phyloP scores from a whole-genome alignment of 805 yeast genomes.

The Yamadazyma takamatsuzukensis region DNA sequence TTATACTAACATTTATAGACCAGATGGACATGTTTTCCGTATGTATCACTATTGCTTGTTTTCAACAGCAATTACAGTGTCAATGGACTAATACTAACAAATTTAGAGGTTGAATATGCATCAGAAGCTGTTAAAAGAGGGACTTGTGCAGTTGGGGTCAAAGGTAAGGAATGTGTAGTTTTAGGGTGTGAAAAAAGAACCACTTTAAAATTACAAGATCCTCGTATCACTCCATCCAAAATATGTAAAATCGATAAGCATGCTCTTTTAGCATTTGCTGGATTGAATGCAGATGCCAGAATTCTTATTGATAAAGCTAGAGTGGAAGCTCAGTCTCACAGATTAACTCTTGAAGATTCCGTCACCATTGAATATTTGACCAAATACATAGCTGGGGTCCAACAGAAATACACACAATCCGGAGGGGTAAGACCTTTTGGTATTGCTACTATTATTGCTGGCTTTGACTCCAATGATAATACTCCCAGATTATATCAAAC shows the following conservation, averaged over 20 bases:
- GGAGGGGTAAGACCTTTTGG: conserved; percentile 99
- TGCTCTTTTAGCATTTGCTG: conserved; percentile 91
- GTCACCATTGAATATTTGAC: conserved; percentile 90
- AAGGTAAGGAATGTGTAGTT: conserved; percentile 84
- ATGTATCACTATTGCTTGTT: conserved; percentile 33
- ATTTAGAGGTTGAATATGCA: conserved; percentile 88
- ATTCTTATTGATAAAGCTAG: conserved; percentile 92
- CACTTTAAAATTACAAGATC: conserved; percentile 91
- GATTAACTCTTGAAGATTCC: conserved; percentile 91
- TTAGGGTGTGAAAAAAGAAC: conserved; percentile 96
- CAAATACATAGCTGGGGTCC: conserved; percentile 94
- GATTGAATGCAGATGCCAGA: conserved; percentile 97
- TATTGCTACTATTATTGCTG: conserved; percentile 90
- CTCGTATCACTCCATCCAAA: conserved; percentile 93
- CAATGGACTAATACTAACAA: conserved; percentile 26
- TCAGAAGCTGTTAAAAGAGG: conserved; percentile 97
- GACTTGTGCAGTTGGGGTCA: conserved; percentile 96
- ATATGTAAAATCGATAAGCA: conserved; percentile 89
- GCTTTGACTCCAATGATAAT: conserved; percentile 83
- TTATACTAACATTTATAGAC: conserved; percentile 51
- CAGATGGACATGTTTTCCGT: conserved; percentile 98
- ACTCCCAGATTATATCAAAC: conserved; percentile 87
- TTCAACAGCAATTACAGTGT: neutral
- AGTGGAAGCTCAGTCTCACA: conserved; percentile 93
- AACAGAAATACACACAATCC: conserved; percentile 93